Percentiles rank a stretch among this genome's conserved stretches.
Evolutionary conservation across 2,329 filamentous ascomycete genomes (phyloP).

Genomic region (Neofusicoccum cordaticola): DNA sequence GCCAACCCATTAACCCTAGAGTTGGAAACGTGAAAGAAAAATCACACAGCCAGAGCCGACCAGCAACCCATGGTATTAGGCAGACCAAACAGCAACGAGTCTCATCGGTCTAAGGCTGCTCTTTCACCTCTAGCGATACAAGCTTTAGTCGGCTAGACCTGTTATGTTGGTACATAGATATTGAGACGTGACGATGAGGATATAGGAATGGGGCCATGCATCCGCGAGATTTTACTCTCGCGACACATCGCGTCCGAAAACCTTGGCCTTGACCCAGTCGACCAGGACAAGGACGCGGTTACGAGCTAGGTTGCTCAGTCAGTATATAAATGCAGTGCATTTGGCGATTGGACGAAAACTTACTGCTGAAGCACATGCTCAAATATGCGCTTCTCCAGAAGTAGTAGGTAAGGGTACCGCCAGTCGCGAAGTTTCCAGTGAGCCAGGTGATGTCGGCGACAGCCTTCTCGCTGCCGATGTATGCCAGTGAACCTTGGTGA

Average conservation of each 20-base stretch:
- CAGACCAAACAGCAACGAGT: background rate
- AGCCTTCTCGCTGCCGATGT: conserved; percentile 97
- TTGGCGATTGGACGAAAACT: conserved; percentile 44
- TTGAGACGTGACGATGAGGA: background rate
- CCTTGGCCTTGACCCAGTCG: conserved; percentile 96
- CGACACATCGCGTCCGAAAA: conserved; percentile 93
- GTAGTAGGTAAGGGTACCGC: conserved; percentile 90
- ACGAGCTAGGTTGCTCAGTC: conserved; percentile 57
- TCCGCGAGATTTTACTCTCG: conserved; percentile 57
- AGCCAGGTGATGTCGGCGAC: conserved; percentile 97
- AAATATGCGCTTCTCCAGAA: conserved; percentile 98
- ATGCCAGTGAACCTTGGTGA: conserved; percentile 93
- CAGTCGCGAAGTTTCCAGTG: conserved; percentile 91
- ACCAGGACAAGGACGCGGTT: conserved; percentile 90
- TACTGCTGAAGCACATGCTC: conserved; percentile 99
- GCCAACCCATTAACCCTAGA: conserved; percentile 7
- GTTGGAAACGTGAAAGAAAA: conserved; percentile 1
- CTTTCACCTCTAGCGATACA: conserved; percentile 14
- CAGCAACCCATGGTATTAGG: conserved; percentile 5
- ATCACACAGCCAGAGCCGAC: conserved; percentile 7
- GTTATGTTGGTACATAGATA: conserved; percentile 7
- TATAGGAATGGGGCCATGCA: background rate
- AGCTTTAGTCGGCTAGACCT: background rate
- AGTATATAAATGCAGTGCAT: background rate
- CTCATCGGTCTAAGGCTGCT: conserved; percentile 3